Evolutionary conservation across 1,139 yeast species (phyloP).

Genomic region (Yamadazyma diddensiae): DNA sequence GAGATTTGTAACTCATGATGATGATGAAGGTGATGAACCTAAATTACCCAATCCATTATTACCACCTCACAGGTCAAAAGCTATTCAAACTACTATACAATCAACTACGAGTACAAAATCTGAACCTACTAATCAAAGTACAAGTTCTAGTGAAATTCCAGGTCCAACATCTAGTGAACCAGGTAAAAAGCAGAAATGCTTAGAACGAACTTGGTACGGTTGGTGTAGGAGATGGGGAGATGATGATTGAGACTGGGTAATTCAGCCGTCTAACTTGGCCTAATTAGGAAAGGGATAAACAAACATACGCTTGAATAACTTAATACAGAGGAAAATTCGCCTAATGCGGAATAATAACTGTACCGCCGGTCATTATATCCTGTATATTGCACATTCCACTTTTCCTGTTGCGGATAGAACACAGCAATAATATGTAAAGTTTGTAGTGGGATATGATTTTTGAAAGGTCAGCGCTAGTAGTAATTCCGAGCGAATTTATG

Average conservation of each 20-base stretch:
- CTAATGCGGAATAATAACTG: conserved; percentile 3
- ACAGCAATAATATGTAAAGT: too few species aligned
- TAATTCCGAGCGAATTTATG: too few species aligned
- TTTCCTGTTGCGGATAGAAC: background rate
- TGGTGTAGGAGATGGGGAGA: conserved; percentile 42
- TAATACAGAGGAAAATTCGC: conserved; percentile 2
- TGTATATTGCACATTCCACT: background rate
- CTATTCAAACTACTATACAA: conserved; percentile 5
- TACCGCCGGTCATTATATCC: background rate
- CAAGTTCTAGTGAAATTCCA: background rate
- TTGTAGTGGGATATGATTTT: too few species aligned
- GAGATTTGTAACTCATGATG: conserved; percentile 66
- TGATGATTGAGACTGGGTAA: conserved; percentile 5
- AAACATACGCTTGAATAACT: conserved; percentile 1
- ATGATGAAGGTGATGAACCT: conserved; percentile 38
- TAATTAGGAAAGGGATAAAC: conserved; percentile 1
- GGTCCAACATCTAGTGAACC: conserved; percentile 1
- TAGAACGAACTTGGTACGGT: conserved; percentile 47
- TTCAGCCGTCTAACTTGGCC: conserved; percentile 6
- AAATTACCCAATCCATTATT: conserved; percentile 36
- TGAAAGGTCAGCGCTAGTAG: too few species aligned
- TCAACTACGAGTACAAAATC: conserved; percentile 5
- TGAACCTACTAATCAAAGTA: background rate
- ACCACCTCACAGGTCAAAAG: conserved; percentile 18
- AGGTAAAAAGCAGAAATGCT: conserved; percentile 26